Base-by-base conservation (phyloP, 768 basidiomycete genomes). In the Suillus alpinus region DNA sequence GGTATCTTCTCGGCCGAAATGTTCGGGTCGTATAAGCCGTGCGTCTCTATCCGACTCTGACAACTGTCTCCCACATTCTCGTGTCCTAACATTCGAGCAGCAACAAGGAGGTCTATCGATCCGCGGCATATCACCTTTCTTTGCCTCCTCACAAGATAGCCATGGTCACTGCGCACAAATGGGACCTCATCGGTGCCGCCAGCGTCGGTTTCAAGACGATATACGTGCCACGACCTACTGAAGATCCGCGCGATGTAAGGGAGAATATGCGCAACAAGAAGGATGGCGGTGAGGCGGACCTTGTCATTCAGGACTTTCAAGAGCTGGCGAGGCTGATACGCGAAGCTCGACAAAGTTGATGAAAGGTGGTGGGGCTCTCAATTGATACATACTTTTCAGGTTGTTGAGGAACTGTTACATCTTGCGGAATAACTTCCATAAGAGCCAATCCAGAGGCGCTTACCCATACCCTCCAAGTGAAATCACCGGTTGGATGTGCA, bases 21-120 rank as follows among this genome's bases (percentile, higher is more conserved):
- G 14, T 85, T 88, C 55, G 75, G 77, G 6, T 80, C 81, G 0
- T 88, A 81, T 76, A 89, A 90, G 67, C 86, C 87, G 87, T 88
- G 47, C 47, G 83, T 73, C 6, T 20, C 8, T 31, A 36, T 32
- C 36, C 5, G 32, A 32, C 32, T 32, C 32, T 32, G 32, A 32
- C 32, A 32, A 32, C 32, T 32, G 32, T 32, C 32, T 36, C 10
- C 10, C 13, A 1, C 14, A 5, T 40, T 44, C 20, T 6, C 57
- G 44, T 56, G 44, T 37, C 32, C 40, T 52, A 26, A n/a, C 52
- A 14, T 36, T 16, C 36, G 9, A 51, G 10, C 13, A 71, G 81
- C 83, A 66, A 80, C 80, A 9, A 74, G 18, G 39, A 79, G 43
- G 76, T 81, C 0, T 89, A 88, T 65, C 71, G 77, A 1, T 75